These are phyloP conservation scores for Aureobasidium sp. DNA, from an alignment of 2,329 filamentous ascomycete genomes.

Conservation along the genomic window DNA sequence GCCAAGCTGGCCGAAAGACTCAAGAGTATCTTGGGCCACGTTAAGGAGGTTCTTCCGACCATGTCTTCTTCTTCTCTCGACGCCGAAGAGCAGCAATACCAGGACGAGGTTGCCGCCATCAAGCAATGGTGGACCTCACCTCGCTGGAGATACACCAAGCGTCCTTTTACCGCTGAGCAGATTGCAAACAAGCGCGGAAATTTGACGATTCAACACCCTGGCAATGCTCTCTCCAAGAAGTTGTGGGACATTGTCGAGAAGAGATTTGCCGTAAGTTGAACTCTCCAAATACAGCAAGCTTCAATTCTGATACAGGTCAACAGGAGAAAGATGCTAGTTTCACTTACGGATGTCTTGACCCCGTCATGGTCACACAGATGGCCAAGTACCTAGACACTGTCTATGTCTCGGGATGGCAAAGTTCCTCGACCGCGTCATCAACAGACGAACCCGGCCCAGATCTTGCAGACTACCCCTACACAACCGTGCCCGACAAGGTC, in stretches of 20 bases:
- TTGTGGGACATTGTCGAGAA: slow-evolving; percentile 83
- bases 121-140: slow-evolving; percentile 92
- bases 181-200: slow-evolving; percentile 94
- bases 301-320: slow-evolving; percentile 16
- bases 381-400: slow-evolving; percentile 97
- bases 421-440: slow-evolving; percentile 87
- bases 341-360: slow-evolving; percentile 95
- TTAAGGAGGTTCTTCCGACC: slow-evolving; percentile 5
- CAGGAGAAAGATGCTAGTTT: slow-evolving; percentile 80
- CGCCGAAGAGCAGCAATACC: slow-evolving; percentile 66
- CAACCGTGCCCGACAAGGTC: slow-evolving; percentile 97
- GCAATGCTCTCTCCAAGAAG: slow-evolving; percentile 86
- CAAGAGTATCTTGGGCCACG: slow-evolving; percentile 14
- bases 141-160: slow-evolving; percentile 86
- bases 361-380: slow-evolving; percentile 99
- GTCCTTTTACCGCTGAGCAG: slow-evolving; percentile 91
- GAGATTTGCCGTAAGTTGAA: slow-evolving; percentile 63
- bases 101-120: slow-evolving; percentile 76
- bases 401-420: slow-evolving; percentile 99
- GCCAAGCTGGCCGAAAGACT: slow-evolving; percentile 14
- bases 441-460: slow-evolving; percentile 96
- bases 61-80: slow-evolving; percentile 31
- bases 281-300: neutral
- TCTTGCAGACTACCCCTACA: slow-evolving; percentile 90
- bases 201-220: slow-evolving; percentile 84